phyloP scores from a whole-genome alignment of 2,329 filamentous ascomycete genomes.

The Rhynchosporium graminicola region DNA sequence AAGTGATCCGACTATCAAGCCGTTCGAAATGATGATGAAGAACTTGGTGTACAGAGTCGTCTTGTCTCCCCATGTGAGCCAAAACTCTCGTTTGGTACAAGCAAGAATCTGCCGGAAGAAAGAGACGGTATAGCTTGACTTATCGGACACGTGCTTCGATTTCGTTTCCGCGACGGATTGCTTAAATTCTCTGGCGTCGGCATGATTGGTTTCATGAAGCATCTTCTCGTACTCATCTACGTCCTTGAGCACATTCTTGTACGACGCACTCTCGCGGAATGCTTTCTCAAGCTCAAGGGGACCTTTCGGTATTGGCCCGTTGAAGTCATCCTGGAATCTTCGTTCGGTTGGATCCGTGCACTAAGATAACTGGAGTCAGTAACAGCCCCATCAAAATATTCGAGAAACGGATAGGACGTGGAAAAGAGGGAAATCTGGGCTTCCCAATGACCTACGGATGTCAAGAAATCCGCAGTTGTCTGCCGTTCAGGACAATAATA shows the following conservation, averaged over 20 bases:
- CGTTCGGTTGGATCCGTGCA: constrained; percentile 74
- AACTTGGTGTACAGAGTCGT: constrained; percentile 76
- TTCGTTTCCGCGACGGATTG: constrained; percentile 65
- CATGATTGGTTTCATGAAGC: constrained; percentile 56
- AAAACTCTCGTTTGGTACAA: constrained; percentile 72
- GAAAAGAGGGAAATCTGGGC: too few relatives aligned
- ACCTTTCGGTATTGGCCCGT: constrained; percentile 61
- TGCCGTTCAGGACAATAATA: constrained; percentile 55
- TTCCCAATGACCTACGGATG: constrained; percentile 45
- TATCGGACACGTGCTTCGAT: constrained; percentile 66
- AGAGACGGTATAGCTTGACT: constrained; percentile 75
- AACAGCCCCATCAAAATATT: too few relatives aligned
- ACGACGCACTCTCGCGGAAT: constrained; percentile 64
- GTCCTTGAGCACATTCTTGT: constrained; percentile 60
- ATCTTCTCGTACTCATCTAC: constrained; percentile 61
- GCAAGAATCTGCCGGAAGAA: constrained; percentile 70
- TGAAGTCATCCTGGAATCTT: constrained; percentile 60
- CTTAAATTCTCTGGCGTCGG: constrained; percentile 65
- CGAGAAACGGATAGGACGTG: too few relatives aligned
- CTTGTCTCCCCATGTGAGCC: constrained; percentile 75
- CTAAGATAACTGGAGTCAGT: too few relatives aligned
- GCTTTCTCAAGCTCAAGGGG: constrained; percentile 63
- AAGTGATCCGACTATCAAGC: constrained; percentile 73
- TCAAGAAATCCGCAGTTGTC: constrained; percentile 78
- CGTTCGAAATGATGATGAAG: constrained; percentile 75